phyloP scores from a whole-genome alignment of 2,329 filamentous ascomycete species.

The Trichophaea hybrida region DNA sequence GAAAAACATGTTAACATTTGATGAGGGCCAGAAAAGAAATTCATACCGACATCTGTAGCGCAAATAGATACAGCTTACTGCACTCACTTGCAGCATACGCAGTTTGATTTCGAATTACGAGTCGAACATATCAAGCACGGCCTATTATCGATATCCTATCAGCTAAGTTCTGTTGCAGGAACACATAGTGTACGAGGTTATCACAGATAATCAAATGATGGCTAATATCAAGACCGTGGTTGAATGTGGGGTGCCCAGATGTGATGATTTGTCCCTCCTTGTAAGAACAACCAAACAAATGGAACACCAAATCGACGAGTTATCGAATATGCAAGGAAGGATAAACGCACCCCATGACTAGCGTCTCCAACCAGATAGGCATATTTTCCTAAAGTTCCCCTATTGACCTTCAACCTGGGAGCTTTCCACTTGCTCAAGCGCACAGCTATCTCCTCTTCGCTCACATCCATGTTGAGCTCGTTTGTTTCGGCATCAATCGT shows the following conservation, averaged over 20 bases:
- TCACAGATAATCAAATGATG: neutral
- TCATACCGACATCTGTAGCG: neutral
- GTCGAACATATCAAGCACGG: conserved; percentile 23
- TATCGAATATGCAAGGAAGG: neutral
- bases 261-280: conserved; percentile 5
- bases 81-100: neutral
- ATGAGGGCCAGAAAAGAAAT: neutral
- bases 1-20: neutral
- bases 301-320: neutral
- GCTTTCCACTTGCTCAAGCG: conserved; percentile 54
- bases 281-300: neutral
- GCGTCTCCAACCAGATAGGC: conserved; percentile 76
- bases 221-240: neutral
- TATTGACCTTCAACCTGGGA: conserved; percentile 57
- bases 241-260: neutral
- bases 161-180: conserved; percentile 1
- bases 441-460: conserved; percentile 53
- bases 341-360: conserved; percentile 49
- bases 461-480: conserved; percentile 54
- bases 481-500: conserved; percentile 77
- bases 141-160: conserved; percentile 7
- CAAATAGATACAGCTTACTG: neutral
- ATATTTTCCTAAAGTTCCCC: conserved; percentile 84
- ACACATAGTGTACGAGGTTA: neutral
- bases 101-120: conserved; percentile 2